Evolutionary conservation across 2,329 filamentous ascomycete genomes (phyloP).

Genomic region (Proliferodiscus dingleyae): DNA sequence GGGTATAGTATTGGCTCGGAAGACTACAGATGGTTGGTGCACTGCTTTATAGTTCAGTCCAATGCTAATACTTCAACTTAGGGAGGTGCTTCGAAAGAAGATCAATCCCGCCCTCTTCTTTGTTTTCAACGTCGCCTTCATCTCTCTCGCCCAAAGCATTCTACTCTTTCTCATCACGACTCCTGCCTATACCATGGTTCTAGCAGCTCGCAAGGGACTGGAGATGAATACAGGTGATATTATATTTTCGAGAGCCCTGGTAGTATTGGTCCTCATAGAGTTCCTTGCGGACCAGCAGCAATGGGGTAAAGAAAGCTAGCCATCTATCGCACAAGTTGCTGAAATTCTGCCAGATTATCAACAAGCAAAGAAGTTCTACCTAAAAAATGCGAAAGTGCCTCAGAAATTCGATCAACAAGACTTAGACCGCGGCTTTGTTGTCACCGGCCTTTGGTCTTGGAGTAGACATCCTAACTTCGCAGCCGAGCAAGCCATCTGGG

Average conservation of each 20-base stretch:
- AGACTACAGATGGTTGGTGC: slow-evolving; percentile 77
- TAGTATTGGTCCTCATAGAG: slow-evolving; percentile 59
- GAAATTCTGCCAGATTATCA: slow-evolving; percentile 59
- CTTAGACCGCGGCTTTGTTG: slow-evolving; percentile 84
- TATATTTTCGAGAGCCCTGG: slow-evolving; percentile 49
- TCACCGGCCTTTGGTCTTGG: slow-evolving; percentile 78
- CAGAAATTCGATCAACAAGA: slow-evolving; percentile 62
- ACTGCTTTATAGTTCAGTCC: background rate
- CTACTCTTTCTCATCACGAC: slow-evolving; percentile 74
- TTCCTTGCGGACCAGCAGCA: slow-evolving; percentile 88
- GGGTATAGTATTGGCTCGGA: slow-evolving; percentile 86
- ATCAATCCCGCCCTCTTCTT: slow-evolving; percentile 64
- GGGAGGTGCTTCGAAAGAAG: slow-evolving; percentile 65
- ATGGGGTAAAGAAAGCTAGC: slow-evolving; percentile 56
- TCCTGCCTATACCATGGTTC: slow-evolving; percentile 78
- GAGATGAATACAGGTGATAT: slow-evolving; percentile 50
- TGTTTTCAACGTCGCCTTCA: slow-evolving; percentile 85
- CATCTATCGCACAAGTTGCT: background rate
- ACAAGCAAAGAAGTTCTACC: slow-evolving; percentile 71
- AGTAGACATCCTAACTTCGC: slow-evolving; percentile 94
- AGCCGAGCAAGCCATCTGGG: slow-evolving; percentile 87
- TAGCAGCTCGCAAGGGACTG: slow-evolving; percentile 61
- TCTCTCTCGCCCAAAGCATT: slow-evolving; percentile 75
- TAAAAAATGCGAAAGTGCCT: slow-evolving; percentile 66
- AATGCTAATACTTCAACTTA: slow-evolving; percentile 27